Evolutionary conservation across 2,329 filamentous ascomycete genomes (phyloP).

Genomic region (Pleomassaria siparia): DNA sequence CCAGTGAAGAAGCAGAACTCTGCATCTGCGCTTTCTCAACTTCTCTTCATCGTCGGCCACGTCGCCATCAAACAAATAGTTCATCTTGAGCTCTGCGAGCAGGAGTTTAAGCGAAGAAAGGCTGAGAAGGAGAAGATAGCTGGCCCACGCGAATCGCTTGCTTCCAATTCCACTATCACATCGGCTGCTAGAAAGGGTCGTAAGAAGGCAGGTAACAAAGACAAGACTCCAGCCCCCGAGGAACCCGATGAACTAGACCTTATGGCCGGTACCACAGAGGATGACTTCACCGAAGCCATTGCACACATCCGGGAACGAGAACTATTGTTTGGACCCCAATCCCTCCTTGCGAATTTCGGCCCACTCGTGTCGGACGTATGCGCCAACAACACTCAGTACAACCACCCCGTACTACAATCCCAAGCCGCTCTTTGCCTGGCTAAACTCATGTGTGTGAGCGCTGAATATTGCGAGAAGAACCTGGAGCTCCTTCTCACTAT

Average conservation of each 20-base stretch:
- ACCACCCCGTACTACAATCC: conserved; percentile 85
- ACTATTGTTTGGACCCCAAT: conserved; percentile 78
- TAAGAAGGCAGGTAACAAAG: conserved; percentile 42
- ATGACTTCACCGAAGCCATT: conserved; percentile 89
- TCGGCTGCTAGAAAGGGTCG: conserved; percentile 44
- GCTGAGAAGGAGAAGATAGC: conserved; percentile 77
- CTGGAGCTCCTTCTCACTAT: conserved; percentile 94
- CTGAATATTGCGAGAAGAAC: conserved; percentile 93
- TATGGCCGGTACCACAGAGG: conserved; percentile 93
- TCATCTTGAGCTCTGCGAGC: conserved; percentile 93
- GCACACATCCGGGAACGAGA: conserved; percentile 82
- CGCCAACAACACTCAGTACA: conserved; percentile 84
- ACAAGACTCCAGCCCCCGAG: conserved; percentile 53
- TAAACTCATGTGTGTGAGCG: conserved; percentile 98
- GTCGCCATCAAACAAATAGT: conserved; percentile 99
- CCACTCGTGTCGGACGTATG: conserved; percentile 92
- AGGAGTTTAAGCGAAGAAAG: conserved; percentile 97
- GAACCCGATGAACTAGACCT: conserved; percentile 90
- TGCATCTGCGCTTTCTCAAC: conserved; percentile 78
- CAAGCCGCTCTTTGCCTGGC: conserved; percentile 92
- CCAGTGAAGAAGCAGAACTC: conserved; percentile 62
- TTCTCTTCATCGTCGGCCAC: conserved; percentile 93
- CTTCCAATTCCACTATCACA: conserved; percentile 23
- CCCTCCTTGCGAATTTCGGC: conserved; percentile 86
- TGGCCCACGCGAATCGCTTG: conserved; percentile 37